Conservation (phyloP, 2,329 filamentous ascomycete species). For the Verticillium klebahnii region DNA sequence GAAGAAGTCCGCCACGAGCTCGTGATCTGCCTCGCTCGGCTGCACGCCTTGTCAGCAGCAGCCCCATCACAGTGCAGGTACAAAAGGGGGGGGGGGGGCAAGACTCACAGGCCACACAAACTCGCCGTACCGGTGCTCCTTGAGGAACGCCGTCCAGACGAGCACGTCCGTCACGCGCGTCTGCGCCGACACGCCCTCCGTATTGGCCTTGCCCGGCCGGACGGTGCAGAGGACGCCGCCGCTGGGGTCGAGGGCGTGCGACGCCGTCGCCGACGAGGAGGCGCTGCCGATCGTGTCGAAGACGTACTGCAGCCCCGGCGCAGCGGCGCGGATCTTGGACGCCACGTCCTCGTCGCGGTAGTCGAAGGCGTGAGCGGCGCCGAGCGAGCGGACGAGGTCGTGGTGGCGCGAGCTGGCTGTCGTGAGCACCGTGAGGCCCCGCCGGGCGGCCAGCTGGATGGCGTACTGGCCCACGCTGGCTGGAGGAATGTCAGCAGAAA, state of each 20-base stretch:
- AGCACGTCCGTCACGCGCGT: slow-evolving; percentile 34
- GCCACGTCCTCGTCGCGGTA: slow-evolving; percentile 31
- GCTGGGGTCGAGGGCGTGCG: slow-evolving; percentile 18
- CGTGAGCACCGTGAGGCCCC: slow-evolving; percentile 27
- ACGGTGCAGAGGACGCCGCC: slow-evolving; percentile 34
- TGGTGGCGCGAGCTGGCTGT: slow-evolving; percentile 28
- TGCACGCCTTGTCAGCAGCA: slow-evolving; percentile 5
- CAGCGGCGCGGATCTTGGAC: slow-evolving; percentile 24
- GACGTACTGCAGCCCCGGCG: slow-evolving; percentile 27
- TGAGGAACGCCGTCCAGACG: slow-evolving; percentile 37
- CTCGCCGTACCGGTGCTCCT: slow-evolving; percentile 28
- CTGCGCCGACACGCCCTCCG: slow-evolving; percentile 24
- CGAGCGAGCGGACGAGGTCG: slow-evolving; percentile 23
- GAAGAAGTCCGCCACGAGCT: slow-evolving; percentile 29
- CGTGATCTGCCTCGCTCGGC: slow-evolving; percentile 28
- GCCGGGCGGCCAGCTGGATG: slow-evolving; percentile 26
- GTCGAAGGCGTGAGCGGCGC: slow-evolving; percentile 31
- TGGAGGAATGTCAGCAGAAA: slow-evolving; percentile 6
- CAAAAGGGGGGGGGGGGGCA: not conserved
- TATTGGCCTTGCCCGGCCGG: slow-evolving; percentile 32
- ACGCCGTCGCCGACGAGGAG: slow-evolving; percentile 26
- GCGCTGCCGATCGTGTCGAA: slow-evolving; percentile 38
- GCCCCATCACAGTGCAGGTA: not conserved
- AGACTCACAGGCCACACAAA: slow-evolving; percentile 30
- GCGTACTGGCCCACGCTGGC: slow-evolving; percentile 32